Evolutionary conservation across 257 asterid species (phyloP).

Genomic region (Ophiorrhiza pumila): DNA sequence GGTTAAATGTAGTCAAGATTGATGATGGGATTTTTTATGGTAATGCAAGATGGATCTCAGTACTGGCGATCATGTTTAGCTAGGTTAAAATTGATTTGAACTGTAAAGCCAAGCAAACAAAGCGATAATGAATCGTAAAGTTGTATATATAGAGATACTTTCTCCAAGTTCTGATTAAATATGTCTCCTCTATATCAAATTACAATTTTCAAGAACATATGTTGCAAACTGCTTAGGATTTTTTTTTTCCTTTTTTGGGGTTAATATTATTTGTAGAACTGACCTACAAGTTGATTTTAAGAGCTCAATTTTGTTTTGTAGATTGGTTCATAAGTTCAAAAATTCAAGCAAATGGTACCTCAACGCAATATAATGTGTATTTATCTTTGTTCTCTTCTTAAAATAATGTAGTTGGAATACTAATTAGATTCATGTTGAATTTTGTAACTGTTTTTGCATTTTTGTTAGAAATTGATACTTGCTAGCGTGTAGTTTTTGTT

Average conservation of each 20-base stretch:
- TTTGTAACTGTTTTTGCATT: not conserved
- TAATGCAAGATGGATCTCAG: not conserved
- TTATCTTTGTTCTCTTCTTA: not conserved
- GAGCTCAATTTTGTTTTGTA: conserved; percentile 12
- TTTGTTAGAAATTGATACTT: not conserved
- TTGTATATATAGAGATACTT: conserved; percentile 10
- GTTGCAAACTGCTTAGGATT: not conserved
- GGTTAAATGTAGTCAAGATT: not conserved
- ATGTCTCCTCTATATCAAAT: not conserved
- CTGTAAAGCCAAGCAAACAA: not conserved
- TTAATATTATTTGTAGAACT: not conserved
- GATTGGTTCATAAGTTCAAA: conserved; percentile 2
- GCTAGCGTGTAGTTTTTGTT: not conserved
- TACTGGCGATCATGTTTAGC: not conserved
- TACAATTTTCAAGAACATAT: not conserved
- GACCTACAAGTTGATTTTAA: not conserved
- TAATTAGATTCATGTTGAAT: not conserved
- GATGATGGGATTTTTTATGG: not conserved
- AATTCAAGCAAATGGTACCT: not conserved
- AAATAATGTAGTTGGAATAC: not conserved
- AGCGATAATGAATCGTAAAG: not conserved
- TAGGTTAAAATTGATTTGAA: not conserved
- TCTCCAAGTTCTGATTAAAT: conserved; percentile 5
- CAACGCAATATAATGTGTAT: not conserved
- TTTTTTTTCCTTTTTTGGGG: not conserved